A percentile compares a stretch with the other conserved stretches of the same genome.
phyloP scores from a whole-genome alignment of 1,139 yeast genomes.

The Hyphopichia fennica region DNA sequence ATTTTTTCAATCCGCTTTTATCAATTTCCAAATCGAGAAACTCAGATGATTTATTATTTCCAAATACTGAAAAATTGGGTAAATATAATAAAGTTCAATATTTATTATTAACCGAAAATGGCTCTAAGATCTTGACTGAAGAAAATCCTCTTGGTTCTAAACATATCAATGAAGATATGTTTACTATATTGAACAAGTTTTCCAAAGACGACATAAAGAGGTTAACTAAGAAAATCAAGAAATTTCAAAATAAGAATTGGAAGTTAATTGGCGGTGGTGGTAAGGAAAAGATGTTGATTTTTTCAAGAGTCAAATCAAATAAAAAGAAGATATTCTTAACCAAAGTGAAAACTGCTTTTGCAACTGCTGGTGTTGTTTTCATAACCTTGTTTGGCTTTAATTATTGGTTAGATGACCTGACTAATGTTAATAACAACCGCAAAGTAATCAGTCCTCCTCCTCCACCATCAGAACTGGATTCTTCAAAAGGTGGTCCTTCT shows the following conservation, averaged over 20 bases:
- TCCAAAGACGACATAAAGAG: constrained; percentile 26
- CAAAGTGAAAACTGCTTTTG: constrained; percentile 27
- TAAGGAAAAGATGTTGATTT: constrained; percentile 27
- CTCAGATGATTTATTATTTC: constrained; percentile 9
- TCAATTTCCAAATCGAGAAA: neutral
- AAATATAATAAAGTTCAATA: constrained; percentile 28
- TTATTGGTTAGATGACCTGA: constrained; percentile 20
- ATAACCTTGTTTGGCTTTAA: constrained; percentile 29
- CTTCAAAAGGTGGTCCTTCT: too few species aligned
- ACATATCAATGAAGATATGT: constrained; percentile 43
- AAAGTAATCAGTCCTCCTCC: neutral
- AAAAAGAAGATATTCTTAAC: constrained; percentile 11
- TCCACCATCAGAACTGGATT: neutral
- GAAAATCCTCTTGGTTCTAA: constrained; percentile 42
- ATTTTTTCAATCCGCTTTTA: constrained; percentile 50
- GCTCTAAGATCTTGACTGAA: constrained; percentile 36
- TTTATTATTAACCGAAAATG: constrained; percentile 46
- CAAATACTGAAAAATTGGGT: constrained; percentile 6
- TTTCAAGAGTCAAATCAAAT: constrained; percentile 15
- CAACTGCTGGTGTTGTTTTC: constrained; percentile 35
- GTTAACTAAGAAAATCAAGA: constrained; percentile 25
- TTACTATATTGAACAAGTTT: constrained; percentile 43
- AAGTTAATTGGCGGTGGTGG: constrained; percentile 35
- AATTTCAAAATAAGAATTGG: constrained; percentile 35
- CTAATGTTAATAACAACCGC: neutral